A percentile compares a stretch with the other conserved stretches of the same genome.
Conservation (phyloP, 192 early-diverging fungal species). For the Coemansia sp. region DNA sequence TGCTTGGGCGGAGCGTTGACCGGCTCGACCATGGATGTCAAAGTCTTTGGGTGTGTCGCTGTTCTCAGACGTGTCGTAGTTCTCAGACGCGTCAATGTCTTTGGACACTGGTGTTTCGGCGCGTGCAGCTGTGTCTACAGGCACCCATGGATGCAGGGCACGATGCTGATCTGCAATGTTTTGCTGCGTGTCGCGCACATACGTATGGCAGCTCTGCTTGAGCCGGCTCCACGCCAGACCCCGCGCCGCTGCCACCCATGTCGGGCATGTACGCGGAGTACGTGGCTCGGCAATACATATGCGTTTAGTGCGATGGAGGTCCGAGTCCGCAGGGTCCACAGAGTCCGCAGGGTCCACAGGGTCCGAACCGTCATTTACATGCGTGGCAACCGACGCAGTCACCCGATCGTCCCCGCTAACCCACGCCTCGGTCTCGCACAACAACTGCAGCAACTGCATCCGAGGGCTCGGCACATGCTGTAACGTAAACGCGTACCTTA, state of each 20-base stretch:
- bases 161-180: conserved; percentile 32
- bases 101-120: neutral
- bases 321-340: neutral
- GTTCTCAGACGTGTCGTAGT: neutral
- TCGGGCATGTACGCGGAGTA: conserved; percentile 24
- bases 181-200: conserved; percentile 26
- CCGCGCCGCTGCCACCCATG: conserved; percentile 34
- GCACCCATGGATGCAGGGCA: conserved; percentile 29
- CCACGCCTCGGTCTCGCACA: conserved; percentile 49
- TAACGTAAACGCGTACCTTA: conserved; percentile 37
- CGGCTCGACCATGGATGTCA: neutral
- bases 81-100: too few species aligned
- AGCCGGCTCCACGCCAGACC: conserved; percentile 43
- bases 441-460: conserved; percentile 35
- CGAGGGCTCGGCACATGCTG: conserved; percentile 43
- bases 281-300: neutral
- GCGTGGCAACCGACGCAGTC: conserved; percentile 1
- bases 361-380: neutral
- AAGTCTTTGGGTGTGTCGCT: neutral
- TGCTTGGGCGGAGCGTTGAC: neutral
- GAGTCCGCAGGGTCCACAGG: neutral
- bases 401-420: conserved; percentile 27
- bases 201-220: conserved; percentile 35
- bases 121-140: neutral
- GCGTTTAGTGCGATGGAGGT: neutral